phyloP scores from a whole-genome alignment of 345 rosid genomes.

The thale cress (Arabidopsis thaliana) region TAIR10.1 NC_003070.9:4892501-4893000 shows the following conservation, averaged over 20 bases:
- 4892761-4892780: too few relatives aligned
- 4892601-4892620: not conserved
- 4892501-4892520: conserved; percentile 21
- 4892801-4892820: not conserved
- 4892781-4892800: not conserved
- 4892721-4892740: too few relatives aligned
- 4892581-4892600: not conserved
- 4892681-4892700: too few relatives aligned
- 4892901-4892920: not conserved
- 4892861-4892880: too few relatives aligned
- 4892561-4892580: conserved; percentile 7
- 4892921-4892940: not conserved
- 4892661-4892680: not conserved
- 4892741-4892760: not conserved
- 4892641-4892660: not conserved
- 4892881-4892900: not conserved
- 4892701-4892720: too few relatives aligned
- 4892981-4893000: conserved; percentile 28
- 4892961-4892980: conserved; percentile 10
- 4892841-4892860: too few relatives aligned
- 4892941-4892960: not conserved
- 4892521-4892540: conserved; percentile 27
- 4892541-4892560: conserved; percentile 26
- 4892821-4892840: not conserved
- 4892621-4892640: not conserved